Conservation (phyloP, 805 yeast species). For the Blastobotrys parvus region DNA sequence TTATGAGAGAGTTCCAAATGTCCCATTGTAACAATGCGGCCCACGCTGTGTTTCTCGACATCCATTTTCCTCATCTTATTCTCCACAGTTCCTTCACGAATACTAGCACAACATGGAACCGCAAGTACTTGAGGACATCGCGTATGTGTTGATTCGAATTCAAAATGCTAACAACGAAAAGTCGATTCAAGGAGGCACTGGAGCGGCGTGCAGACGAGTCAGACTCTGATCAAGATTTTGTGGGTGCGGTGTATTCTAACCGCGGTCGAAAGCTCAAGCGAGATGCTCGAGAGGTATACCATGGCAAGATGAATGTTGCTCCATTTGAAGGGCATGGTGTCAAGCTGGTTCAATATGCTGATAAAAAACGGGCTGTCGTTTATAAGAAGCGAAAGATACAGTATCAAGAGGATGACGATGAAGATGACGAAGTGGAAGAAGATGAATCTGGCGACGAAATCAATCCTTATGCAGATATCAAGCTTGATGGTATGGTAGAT, state of each 20-base stretch:
- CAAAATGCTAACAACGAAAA: constrained; percentile 3
- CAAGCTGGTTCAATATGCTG: constrained; percentile 23
- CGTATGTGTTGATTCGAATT: too few relatives aligned
- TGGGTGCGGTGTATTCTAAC: constrained; percentile 29
- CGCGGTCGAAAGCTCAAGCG: constrained; percentile 52
- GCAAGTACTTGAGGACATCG: background rate
- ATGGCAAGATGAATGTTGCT: constrained; percentile 31
- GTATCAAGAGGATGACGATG: constrained; percentile 24
- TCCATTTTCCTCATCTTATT: too few relatives aligned
- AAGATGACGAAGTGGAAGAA: constrained; percentile 28
- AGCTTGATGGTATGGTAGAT: constrained; percentile 31
- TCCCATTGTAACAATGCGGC: too few relatives aligned
- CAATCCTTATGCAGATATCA: constrained; percentile 41
- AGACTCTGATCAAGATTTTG: constrained; percentile 13
- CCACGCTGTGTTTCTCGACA: too few relatives aligned
- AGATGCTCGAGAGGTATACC: constrained; percentile 40
- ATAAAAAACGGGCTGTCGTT: constrained; percentile 23
- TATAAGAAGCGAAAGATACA: constrained; percentile 21
- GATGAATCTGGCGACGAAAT: too few relatives aligned
- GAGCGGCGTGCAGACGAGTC: constrained; percentile 20
- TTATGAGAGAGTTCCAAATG: too few relatives aligned
- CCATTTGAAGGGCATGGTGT: constrained; percentile 23
- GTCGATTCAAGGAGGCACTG: constrained; percentile 29
- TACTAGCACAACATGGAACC: too few relatives aligned
- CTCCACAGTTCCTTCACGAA: too few relatives aligned